phyloP scores from a whole-genome alignment of 257 asterid species.

The Galeopsis tetrahit region DNA sequence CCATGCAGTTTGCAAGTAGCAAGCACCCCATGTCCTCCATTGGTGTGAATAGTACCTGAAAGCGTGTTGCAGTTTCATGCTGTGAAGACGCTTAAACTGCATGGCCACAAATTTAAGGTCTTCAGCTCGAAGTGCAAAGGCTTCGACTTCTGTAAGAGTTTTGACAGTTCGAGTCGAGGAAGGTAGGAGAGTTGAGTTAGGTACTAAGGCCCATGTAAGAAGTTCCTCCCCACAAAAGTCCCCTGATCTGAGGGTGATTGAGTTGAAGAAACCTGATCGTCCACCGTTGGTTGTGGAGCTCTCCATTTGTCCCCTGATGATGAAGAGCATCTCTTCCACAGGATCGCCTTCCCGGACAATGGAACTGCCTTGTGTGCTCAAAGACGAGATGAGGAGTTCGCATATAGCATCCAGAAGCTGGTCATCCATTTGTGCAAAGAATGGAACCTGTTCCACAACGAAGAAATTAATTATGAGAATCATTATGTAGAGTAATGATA shows the following conservation, averaged over 20 bases:
- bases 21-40: constrained; percentile 96
- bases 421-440: constrained; percentile 91
- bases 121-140: constrained; percentile 88
- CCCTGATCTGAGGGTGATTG: constrained; percentile 76
- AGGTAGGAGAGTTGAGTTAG: constrained; percentile 72
- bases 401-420: constrained; percentile 93
- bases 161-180: constrained; percentile 80
- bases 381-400: constrained; percentile 70
- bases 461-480: not conserved
- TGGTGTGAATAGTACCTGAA: constrained; percentile 90
- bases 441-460: constrained; percentile 64
- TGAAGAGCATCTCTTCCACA: constrained; percentile 82
- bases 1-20: constrained; percentile 80
- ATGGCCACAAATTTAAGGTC: constrained; percentile 82
- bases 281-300: constrained; percentile 96
- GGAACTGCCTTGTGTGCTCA: constrained; percentile 75
- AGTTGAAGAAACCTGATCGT: constrained; percentile 83
- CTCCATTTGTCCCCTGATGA: constrained; percentile 86
- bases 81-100: constrained; percentile 86
- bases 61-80: constrained; percentile 91
- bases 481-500: not conserved
- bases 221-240: constrained; percentile 96
- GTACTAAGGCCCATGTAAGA: constrained; percentile 91
- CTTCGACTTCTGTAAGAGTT: constrained; percentile 85
- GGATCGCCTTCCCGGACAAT: constrained; percentile 87